These are phyloP conservation scores for Leishmania tarentolae DNA, from an alignment of 208 protist species.

Conservation along the genomic window DNA sequence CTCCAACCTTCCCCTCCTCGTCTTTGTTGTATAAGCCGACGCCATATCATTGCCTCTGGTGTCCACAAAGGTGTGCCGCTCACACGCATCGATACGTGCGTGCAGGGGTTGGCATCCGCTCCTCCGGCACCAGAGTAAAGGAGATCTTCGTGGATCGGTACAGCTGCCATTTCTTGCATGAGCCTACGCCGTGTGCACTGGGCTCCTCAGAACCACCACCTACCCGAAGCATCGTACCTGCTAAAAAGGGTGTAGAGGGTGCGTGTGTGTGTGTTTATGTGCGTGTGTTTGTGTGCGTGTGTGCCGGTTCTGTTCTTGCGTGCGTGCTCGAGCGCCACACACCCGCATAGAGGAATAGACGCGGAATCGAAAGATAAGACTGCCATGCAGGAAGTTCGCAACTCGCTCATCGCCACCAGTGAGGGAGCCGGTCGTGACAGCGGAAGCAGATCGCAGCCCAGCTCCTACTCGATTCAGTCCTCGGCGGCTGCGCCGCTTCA, in stretches of 20 bases:
- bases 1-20: not conserved
- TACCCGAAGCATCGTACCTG: not conserved
- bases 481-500: not conserved
- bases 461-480: not conserved
- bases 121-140: not conserved
- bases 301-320: not conserved
- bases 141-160: not conserved
- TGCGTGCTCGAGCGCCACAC: not conserved
- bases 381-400: not conserved
- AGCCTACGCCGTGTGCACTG: not conserved
- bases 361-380: not conserved
- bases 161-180: not conserved
- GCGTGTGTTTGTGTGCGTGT: not conserved
- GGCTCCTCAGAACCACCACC: not conserved
- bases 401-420: constrained; percentile 11
- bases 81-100: not conserved
- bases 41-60: too few relatives aligned
- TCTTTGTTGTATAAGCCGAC: not conserved
- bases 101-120: not conserved
- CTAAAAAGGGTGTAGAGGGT: not conserved
- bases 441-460: not conserved
- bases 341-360: not conserved
- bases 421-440: not conserved
- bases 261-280: not conserved
- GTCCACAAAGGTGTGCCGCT: too few relatives aligned